A percentile compares a stretch with the other conserved stretches of the same genome.
These are phyloP conservation scores for Fennellomyces sp. DNA, from an alignment of 371 early-diverging fungal species.

Conservation along the genomic window DNA sequence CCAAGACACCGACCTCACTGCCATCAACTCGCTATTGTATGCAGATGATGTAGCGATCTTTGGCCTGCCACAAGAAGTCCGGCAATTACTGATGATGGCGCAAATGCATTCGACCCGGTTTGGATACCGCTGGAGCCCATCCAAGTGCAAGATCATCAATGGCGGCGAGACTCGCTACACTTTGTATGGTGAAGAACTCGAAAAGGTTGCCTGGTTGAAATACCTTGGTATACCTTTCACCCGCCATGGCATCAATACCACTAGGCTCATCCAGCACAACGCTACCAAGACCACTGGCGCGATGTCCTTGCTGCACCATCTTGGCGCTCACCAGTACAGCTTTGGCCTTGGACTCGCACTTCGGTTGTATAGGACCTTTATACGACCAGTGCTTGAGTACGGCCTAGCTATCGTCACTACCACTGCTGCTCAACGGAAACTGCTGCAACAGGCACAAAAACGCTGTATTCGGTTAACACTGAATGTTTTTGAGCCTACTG, in stretches of 20 bases:
- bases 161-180: not conserved
- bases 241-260: not conserved
- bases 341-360: conserved; percentile 1
- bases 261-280: not conserved
- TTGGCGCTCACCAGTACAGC: conserved; percentile 1
- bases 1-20: not conserved
- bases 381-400: not conserved
- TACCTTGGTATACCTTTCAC: conserved; percentile 14
- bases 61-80: not conserved
- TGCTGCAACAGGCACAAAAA: not conserved
- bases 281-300: not conserved
- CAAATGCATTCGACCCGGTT: conserved; percentile 9
- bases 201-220: not conserved
- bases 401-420: not conserved
- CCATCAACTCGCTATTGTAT: conserved; percentile 14
- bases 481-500: not conserved
- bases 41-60: conserved; percentile 20
- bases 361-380: not conserved
- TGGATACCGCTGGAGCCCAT: conserved; percentile 21
- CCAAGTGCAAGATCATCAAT: conserved; percentile 15
- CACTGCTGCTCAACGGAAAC: not conserved
- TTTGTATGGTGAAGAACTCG: not conserved
- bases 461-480: not conserved
- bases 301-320: not conserved
- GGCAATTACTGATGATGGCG: not conserved